phyloP scores from a whole-genome alignment of 805 yeast genomes.

The Saccharomycopsis fermentans region DNA sequence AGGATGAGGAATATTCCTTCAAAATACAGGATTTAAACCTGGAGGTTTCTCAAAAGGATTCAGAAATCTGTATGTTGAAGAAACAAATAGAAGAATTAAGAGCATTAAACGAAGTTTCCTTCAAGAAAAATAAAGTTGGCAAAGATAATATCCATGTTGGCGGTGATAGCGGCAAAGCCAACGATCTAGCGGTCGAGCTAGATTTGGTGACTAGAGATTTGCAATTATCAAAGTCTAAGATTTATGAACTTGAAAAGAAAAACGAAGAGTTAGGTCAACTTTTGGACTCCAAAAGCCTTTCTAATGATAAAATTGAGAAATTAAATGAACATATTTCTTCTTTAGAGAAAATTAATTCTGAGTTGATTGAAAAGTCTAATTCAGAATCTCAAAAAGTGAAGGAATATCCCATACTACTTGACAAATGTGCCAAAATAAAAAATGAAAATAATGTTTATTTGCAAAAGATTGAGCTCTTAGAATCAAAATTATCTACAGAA shows the following conservation, averaged over 20 bases:
- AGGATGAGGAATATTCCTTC: conserved; percentile 63
- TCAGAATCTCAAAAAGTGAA: conserved; percentile 22
- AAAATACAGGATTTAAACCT: conserved; percentile 69
- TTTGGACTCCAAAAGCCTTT: conserved; percentile 25
- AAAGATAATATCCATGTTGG: conserved; percentile 13
- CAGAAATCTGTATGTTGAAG: conserved; percentile 42
- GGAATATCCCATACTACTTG: conserved; percentile 8
- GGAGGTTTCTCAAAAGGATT: conserved; percentile 44
- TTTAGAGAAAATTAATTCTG: conserved; percentile 21
- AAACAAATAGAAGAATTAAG: conserved; percentile 54
- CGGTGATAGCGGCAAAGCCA: neutral
- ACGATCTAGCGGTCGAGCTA: conserved; percentile 26
- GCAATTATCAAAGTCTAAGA: conserved; percentile 57
- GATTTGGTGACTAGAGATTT: conserved; percentile 67
- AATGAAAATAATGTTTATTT: conserved; percentile 19
- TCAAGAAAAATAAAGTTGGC: conserved; percentile 40
- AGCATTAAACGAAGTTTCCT: conserved; percentile 53
- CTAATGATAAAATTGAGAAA: conserved; percentile 17
- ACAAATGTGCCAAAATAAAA: conserved; percentile 12
- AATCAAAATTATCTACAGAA: conserved; percentile 39
- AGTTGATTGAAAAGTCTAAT: conserved; percentile 24
- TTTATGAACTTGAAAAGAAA: conserved; percentile 62
- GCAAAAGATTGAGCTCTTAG: conserved; percentile 29
- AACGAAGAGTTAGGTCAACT: conserved; percentile 67
- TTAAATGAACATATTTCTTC: conserved; percentile 22